Evolutionary conservation across 2,329 filamentous ascomycete genomes (phyloP).

Genomic region (Cladophialophora psammophila): DNA sequence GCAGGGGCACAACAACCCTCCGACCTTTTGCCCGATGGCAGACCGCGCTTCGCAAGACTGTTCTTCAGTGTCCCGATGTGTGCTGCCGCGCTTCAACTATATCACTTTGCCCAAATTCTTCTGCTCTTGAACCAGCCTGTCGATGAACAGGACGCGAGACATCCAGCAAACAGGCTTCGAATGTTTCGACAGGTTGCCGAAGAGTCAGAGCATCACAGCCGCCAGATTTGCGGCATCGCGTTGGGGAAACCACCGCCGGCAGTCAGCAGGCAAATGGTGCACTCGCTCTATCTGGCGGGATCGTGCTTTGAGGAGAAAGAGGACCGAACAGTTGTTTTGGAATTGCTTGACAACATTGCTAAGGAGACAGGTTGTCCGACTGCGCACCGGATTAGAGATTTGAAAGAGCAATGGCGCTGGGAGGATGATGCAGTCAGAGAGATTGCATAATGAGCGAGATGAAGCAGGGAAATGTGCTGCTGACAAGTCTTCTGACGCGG

Average conservation of each 20-base stretch:
- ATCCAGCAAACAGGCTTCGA: slow-evolving; percentile 61
- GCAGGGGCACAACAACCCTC: slow-evolving; percentile 44
- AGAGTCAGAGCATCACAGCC: slow-evolving; percentile 64
- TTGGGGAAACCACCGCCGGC: slow-evolving; percentile 63
- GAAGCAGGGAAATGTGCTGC: not conserved
- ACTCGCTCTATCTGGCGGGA: slow-evolving; percentile 68
- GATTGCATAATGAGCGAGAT: slow-evolving; percentile 10
- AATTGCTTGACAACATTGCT: slow-evolving; percentile 66
- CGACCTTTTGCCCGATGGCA: slow-evolving; percentile 46
- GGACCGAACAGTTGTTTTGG: slow-evolving; percentile 64
- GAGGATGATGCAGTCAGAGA: slow-evolving; percentile 26
- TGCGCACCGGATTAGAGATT: slow-evolving; percentile 61
- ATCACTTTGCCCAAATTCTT: slow-evolving; percentile 69
- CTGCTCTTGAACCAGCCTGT: slow-evolving; percentile 67
- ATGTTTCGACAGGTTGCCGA: slow-evolving; percentile 65
- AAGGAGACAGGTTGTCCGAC: slow-evolving; percentile 70
- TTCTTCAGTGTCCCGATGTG: slow-evolving; percentile 71
- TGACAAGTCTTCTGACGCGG: not conserved
- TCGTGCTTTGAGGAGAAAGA: slow-evolving; percentile 63
- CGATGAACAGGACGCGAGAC: slow-evolving; percentile 60
- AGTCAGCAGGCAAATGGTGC: slow-evolving; percentile 65
- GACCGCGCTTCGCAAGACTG: slow-evolving; percentile 55
- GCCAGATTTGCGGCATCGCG: slow-evolving; percentile 68
- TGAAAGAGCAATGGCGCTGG: slow-evolving; percentile 36
- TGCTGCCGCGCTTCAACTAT: slow-evolving; percentile 70